Conservation (phyloP, 306 rosid species). For the Fragaria vesca region DNA sequence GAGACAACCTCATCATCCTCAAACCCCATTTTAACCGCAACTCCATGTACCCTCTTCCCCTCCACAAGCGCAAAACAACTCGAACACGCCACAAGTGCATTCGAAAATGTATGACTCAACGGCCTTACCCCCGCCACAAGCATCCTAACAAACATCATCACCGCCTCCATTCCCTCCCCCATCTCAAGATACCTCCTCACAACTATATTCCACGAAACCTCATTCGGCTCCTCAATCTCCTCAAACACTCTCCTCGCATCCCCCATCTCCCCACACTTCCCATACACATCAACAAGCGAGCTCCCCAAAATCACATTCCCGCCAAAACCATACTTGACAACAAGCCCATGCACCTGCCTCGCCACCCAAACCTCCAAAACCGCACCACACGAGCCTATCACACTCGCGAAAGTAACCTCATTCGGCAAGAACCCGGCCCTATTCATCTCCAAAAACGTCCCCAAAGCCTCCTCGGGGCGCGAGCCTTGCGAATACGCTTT, state of each 20-base stretch:
- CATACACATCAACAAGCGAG: slow-evolving; percentile 73
- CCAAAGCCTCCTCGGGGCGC: slow-evolving; percentile 32
- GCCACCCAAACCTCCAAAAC: slow-evolving; percentile 35
- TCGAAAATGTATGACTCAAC: slow-evolving; percentile 55
- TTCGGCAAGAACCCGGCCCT: slow-evolving; percentile 36
- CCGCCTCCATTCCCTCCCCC: slow-evolving; percentile 47
- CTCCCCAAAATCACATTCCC: slow-evolving; percentile 57
- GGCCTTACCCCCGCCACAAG: slow-evolving; percentile 39
- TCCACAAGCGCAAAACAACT: slow-evolving; percentile 41
- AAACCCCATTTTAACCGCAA: slow-evolving; percentile 47
- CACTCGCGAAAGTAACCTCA: slow-evolving; percentile 49
- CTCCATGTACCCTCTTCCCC: slow-evolving; percentile 69
- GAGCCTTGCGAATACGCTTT: slow-evolving; percentile 42
- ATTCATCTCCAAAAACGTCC: slow-evolving; percentile 41
- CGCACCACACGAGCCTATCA: slow-evolving; percentile 55
- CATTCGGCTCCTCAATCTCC: slow-evolving; percentile 58
- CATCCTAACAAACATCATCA: slow-evolving; percentile 56
- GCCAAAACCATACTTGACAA: slow-evolving; percentile 46
- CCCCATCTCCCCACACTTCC: slow-evolving; percentile 46
- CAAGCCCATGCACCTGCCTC: slow-evolving; percentile 54
- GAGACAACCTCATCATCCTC: slow-evolving; percentile 52
- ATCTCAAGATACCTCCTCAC: slow-evolving; percentile 69
- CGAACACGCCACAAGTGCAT: slow-evolving; percentile 62
- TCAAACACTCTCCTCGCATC: slow-evolving; percentile 58
- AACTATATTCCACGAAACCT: slow-evolving; percentile 71